Percentiles rank a stretch among this genome's conserved stretches.
These are phyloP conservation scores for Conticribra weissflogii DNA, from an alignment of 108 stramenopile genomes.

Conservation along the genomic window DNA sequence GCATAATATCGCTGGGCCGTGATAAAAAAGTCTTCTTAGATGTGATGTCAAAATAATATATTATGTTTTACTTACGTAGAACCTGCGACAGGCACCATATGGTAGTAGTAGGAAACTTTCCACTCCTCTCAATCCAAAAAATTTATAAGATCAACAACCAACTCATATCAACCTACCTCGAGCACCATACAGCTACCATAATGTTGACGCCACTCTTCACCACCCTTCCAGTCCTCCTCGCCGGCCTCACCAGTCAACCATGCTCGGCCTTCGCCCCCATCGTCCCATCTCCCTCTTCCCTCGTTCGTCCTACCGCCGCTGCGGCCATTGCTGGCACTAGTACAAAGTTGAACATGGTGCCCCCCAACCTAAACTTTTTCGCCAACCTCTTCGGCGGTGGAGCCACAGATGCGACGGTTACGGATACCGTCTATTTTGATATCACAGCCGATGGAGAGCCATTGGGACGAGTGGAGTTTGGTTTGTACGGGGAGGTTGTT, in stretches of 20 bases:
- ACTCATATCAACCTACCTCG: too few species aligned
- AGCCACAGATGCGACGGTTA: slow-evolving; percentile 75
- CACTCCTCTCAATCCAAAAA: too few species aligned
- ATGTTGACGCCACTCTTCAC: slow-evolving; percentile 16
- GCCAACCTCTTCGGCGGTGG: slow-evolving; percentile 49
- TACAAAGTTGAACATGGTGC: too few species aligned
- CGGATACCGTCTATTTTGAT: slow-evolving; percentile 93
- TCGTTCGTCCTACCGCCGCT: background rate
- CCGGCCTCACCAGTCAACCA: slow-evolving; percentile 4
- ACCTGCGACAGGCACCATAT: too few species aligned
- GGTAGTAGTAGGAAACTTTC: too few species aligned
- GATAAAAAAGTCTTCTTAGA: too few species aligned
- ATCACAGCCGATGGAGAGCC: slow-evolving; percentile 74
- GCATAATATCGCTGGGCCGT: too few species aligned
- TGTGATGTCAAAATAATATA: too few species aligned
- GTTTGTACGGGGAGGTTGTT: slow-evolving; percentile 82
- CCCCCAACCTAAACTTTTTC: slow-evolving; percentile 31
- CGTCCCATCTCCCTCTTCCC: background rate
- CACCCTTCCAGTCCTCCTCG: slow-evolving; percentile 20
- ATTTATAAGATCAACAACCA: too few species aligned
- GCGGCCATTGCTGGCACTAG: slow-evolving; percentile 2
- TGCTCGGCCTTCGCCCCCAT: slow-evolving; percentile 19
- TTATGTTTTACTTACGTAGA: too few species aligned
- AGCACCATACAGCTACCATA: background rate
- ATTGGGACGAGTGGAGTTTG: slow-evolving; percentile 86